Evolutionary conservation across 768 basidiomycete species (phyloP), one percentile per base, ranked within the genome.

Genomic region (Podaxis sp.): DNA sequence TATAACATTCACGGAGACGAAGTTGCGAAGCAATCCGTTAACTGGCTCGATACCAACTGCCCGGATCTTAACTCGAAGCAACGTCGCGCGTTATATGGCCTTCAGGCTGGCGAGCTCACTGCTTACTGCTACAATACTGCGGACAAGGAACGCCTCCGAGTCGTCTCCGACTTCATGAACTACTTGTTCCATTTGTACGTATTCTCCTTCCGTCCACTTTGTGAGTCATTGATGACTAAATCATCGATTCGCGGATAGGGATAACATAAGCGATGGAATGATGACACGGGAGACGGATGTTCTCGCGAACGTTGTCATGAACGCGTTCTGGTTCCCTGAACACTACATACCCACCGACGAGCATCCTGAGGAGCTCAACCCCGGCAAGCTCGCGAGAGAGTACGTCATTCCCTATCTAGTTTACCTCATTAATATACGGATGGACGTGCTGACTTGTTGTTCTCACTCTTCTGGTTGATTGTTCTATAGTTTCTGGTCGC

Each of bases 191-290:
- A 83, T 68, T 66, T 84, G 82, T 83, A 61, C 51, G 80, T 76
- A 61, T 64, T 60, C 33, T 33, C 56, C 33, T 56, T 57, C 61
- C 55, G 61, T 54, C 63, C 46, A 33, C 59, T 65, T 57, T 36
- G 58, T 47, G 63, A 60, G 61, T 46, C 61, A 50, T 57, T 64
- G 54, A 61, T 58, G 58, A 22, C 36, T 64, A 56, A 19, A 24
- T 63, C 52, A 64, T 59, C 29, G 38, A 51, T 60, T 38, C 63
- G 12, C 17, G 54, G 67, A 13, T 65, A 82, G 81, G 40, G 90
- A 93, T 70, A 86, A 93, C 70, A 83, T 92, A 70, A 89, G 87
- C 68, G 90, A 92, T 69, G 88, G 88, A 57, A 89, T 90, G 87
- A 84, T 87, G 78, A 82, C 83, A 59, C 76, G 80, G 37, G 83